These are phyloP conservation scores for Suillus cothurnatus DNA, from an alignment of 768 basidiomycete species.

Conservation along the genomic window DNA sequence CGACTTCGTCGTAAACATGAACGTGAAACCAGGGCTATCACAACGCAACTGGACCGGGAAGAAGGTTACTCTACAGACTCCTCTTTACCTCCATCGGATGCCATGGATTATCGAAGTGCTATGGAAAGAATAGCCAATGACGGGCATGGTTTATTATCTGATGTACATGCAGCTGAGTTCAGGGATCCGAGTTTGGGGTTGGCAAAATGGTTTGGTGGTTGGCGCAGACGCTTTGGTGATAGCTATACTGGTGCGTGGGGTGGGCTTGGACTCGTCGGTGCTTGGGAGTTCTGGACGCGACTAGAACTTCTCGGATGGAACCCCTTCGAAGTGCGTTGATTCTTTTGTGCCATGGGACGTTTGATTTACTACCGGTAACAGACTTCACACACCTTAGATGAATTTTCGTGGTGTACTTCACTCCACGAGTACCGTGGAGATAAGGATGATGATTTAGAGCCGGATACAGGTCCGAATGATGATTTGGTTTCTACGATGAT, in stretches of 20 bases:
- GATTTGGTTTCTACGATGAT: slow-evolving; percentile 89
- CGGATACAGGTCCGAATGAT: slow-evolving; percentile 77
- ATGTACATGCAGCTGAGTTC: slow-evolving; percentile 86
- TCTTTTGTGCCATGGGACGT: not conserved
- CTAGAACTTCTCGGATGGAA: slow-evolving; percentile 89
- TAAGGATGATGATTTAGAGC: slow-evolving; percentile 46
- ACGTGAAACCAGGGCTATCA: slow-evolving; percentile 29
- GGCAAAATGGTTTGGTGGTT: slow-evolving; percentile 62
- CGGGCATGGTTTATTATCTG: slow-evolving; percentile 64
- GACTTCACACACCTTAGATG: slow-evolving; percentile 64
- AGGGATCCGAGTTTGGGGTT: slow-evolving; percentile 76
- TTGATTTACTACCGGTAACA: slow-evolving; percentile 28
- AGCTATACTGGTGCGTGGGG: slow-evolving; percentile 90
- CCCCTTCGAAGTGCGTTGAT: slow-evolving; percentile 66
- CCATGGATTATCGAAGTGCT: slow-evolving; percentile 68
- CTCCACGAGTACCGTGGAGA: slow-evolving; percentile 75
- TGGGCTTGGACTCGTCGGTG: slow-evolving; percentile 80
- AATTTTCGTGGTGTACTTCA: slow-evolving; percentile 81
- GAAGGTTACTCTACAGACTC: slow-evolving; percentile 92
- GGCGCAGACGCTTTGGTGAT: slow-evolving; percentile 78
- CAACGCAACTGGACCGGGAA: slow-evolving; percentile 36
- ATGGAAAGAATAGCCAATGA: slow-evolving; percentile 52
- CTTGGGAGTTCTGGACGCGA: slow-evolving; percentile 95
- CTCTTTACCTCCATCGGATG: slow-evolving; percentile 65
- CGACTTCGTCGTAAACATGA: slow-evolving; percentile 44